These are phyloP conservation scores for Alternaria conjuncta DNA, from an alignment of 2,329 filamentous ascomycete species.

Conservation along the genomic window DNA sequence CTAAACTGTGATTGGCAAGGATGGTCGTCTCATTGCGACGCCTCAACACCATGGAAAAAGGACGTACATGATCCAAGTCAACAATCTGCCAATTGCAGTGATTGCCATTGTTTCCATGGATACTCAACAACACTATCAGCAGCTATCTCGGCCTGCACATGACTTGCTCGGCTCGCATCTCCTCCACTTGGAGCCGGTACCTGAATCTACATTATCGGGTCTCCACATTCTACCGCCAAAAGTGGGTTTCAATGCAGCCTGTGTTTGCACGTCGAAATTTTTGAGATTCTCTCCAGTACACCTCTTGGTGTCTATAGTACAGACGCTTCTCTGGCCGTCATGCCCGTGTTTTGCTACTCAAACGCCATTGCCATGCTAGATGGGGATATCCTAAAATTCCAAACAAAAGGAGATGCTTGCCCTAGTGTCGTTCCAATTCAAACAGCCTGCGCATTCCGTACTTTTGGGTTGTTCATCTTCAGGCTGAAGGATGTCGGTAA, in stretches of 20 bases:
- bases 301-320: slow-evolving; percentile 15
- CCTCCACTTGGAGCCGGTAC: slow-evolving; percentile 5
- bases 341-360: slow-evolving; percentile 1
- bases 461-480: slow-evolving; percentile 33
- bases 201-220: slow-evolving; percentile 10
- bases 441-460: slow-evolving; percentile 28
- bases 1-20: slow-evolving; percentile 25
- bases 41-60: slow-evolving; percentile 8
- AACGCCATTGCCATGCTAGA: slow-evolving; percentile 20
- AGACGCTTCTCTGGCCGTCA: slow-evolving; percentile 5
- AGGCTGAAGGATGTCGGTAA: slow-evolving; percentile 45
- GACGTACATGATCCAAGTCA: background rate
- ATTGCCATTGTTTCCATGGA: background rate
- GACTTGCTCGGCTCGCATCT: background rate
- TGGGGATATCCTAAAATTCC: slow-evolving; percentile 30
- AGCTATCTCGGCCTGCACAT: background rate
- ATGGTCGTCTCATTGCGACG: slow-evolving; percentile 19
- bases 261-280: background rate
- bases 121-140: background rate
- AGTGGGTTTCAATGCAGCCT: slow-evolving; percentile 4
- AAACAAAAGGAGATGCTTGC: slow-evolving; percentile 20
- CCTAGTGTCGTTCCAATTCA: slow-evolving; percentile 4
- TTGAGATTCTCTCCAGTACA: slow-evolving; percentile 6
- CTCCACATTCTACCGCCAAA: slow-evolving; percentile 15
- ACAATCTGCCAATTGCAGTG: background rate